Evolutionary conservation across 257 asterid genomes (phyloP), one percentile per base, ranked within the genome.

Genomic region (Orobanche coerulescens): DNA sequence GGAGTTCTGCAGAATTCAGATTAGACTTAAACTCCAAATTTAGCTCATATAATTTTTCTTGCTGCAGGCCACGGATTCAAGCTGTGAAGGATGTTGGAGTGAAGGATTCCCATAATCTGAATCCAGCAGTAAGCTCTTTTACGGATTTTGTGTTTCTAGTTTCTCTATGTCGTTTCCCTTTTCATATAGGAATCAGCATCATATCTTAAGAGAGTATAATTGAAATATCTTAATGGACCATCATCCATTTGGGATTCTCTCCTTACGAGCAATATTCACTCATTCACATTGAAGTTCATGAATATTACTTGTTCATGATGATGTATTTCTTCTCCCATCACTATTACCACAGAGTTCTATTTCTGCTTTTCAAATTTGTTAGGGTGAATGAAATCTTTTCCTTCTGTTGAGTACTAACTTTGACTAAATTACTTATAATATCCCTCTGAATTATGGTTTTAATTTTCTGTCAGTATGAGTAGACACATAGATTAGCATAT

Each of bases 51-150:
- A 37, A 34, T 26, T 18, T 50, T 14, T 43, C 73, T 57, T 62
- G 54, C 34, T 53, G 68, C 79, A 79, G 88, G 73, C 24, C 59
- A 36, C 75, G 78, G 24, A 54, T 60, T 51, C 72, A 46, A 60
- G 76, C 67, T 31, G 73, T 61, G 11, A 75, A 73, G 79, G 70
- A 66, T 37, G 46, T 57, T 13, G 70, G 30, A 11, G 12, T 47
- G 68, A 79, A 69, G 58, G 79, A 61, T 66, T 57, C 70, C 33
- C 52, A 57, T 42, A 62, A 58, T 58, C 36, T 30, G 37, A 72
- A 70, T 61, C 78, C 71, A 44, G 65, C 42, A 30, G 94, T 90
- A 83, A 72, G 91, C 68, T 33, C 30, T 31, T 49, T 58, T 22
- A 37, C 51, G 39, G 55, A 67, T 53, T 64, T 52, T 13, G 0